Percentiles rank a stretch among this genome's conserved stretches.
These are phyloP conservation scores for Theobroma cacao DNA, from an alignment of 345 rosid species.

Conservation along the genomic window DNA sequence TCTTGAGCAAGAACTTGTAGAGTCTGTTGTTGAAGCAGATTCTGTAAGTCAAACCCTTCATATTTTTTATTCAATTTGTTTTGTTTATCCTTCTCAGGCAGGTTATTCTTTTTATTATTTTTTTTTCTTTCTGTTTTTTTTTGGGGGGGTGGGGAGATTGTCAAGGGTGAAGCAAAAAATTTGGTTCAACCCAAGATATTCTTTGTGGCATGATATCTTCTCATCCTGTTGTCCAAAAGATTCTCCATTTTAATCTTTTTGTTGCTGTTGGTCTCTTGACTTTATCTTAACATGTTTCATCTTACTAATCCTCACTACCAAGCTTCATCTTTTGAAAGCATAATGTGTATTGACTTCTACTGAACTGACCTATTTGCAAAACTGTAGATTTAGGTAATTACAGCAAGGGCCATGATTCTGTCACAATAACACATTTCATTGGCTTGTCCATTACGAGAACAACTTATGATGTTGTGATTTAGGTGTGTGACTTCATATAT, in stretches of 20 bases:
- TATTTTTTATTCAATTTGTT: background rate
- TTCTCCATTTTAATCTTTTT: background rate
- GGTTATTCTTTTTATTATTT: no score
- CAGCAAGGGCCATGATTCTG: background rate
- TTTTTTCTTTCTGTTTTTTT: no score
- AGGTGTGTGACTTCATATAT: background rate
- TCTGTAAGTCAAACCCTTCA: conserved; percentile 43
- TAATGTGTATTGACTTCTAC: background rate
- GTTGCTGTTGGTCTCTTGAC: background rate
- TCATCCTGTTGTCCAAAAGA: background rate
- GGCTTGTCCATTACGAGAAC: background rate
- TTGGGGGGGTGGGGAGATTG: background rate
- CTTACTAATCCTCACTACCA: background rate
- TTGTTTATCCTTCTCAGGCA: no score
- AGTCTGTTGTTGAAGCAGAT: conserved; percentile 62
- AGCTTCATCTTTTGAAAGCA: background rate
- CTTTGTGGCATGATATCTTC: background rate
- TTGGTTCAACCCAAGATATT: background rate
- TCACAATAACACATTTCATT: background rate
- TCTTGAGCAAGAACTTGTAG: conserved; percentile 81
- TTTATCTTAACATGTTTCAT: background rate
- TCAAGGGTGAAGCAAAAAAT: no score
- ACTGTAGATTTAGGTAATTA: background rate
- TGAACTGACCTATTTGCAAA: background rate
- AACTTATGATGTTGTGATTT: background rate